Conservation (phyloP, 768 basidiomycete species). For the Boletus barrowsii region DNA sequence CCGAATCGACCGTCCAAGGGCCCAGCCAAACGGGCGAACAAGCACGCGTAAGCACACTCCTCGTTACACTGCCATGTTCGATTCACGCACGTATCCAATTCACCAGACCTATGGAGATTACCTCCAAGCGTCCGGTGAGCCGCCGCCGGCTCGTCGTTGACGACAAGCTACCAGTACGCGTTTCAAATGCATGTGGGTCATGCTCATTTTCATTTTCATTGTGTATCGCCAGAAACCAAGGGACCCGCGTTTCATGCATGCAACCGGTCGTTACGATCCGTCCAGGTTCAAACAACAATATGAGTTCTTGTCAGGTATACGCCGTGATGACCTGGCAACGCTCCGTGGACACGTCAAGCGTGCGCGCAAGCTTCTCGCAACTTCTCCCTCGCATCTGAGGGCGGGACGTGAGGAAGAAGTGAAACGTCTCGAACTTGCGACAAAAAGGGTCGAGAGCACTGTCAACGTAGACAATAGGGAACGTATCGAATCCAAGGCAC, state of each 20-base stretch:
- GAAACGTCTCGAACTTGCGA: constrained; percentile 61
- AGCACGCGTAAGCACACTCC: constrained; percentile 73
- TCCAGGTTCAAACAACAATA: constrained; percentile 70
- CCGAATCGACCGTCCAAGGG: constrained; percentile 42
- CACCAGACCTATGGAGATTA: constrained; percentile 71
- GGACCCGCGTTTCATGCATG: constrained; percentile 82
- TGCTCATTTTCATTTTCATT: neutral
- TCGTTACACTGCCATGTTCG: neutral
- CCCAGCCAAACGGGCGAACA: constrained; percentile 62
- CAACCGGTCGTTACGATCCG: constrained; percentile 65
- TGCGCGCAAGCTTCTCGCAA: constrained; percentile 60
- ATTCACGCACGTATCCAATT: neutral
- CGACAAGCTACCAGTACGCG: constrained; percentile 56
- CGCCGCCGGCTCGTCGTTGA: constrained; percentile 70
- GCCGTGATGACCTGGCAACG: constrained; percentile 58
- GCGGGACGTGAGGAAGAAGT: constrained; percentile 67
- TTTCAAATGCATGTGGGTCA: neutral
- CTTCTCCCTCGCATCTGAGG: constrained; percentile 59
- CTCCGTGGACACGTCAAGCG: constrained; percentile 65
- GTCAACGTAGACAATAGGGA: constrained; percentile 73
- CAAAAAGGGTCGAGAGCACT: constrained; percentile 73
- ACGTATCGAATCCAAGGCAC: constrained; percentile 65
- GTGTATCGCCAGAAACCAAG: constrained; percentile 55
- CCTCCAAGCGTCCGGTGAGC: constrained; percentile 82
- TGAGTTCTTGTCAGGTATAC: constrained; percentile 66